These are phyloP conservation scores for Coniella lustricola DNA, from an alignment of 2,329 filamentous ascomycete species.

Conservation along the genomic window DNA sequence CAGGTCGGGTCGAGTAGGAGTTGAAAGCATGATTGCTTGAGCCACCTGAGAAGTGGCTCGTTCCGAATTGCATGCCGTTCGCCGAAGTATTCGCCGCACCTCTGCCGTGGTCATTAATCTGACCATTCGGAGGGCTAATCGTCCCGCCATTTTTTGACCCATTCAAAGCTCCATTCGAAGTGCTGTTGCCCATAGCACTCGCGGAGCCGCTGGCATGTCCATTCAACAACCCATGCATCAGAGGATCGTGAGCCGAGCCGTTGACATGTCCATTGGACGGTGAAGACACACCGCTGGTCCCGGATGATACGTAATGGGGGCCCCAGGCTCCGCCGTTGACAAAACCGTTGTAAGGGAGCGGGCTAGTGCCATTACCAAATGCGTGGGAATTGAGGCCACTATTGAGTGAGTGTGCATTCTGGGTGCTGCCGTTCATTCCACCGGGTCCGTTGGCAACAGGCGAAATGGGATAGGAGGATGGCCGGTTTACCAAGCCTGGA, in stretches of 20 bases:
- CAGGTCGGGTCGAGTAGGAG: constrained; percentile 3
- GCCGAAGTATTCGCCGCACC: too few species aligned
- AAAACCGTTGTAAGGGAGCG: too few species aligned
- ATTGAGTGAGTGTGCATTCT: constrained; percentile 2
- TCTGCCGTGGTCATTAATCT: not conserved
- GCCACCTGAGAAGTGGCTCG: not conserved
- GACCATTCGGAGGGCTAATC: too few species aligned
- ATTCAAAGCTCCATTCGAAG: not conserved
- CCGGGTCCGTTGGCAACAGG: constrained; percentile 2
- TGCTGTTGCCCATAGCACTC: too few species aligned
- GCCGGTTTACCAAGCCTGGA: constrained; percentile 51
- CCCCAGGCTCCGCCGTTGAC: too few species aligned
- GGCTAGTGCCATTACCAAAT: not conserved
- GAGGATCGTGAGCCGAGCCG: too few species aligned
- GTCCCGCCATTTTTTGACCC: not conserved
- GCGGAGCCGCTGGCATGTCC: too few species aligned
- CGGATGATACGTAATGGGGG: not conserved
- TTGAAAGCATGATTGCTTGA: not conserved
- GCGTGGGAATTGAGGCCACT: not conserved
- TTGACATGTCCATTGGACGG: not conserved
- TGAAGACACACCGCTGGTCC: not conserved
- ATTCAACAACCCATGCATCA: too few species aligned
- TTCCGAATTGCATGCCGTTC: not conserved
- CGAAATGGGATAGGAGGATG: constrained; percentile 3
- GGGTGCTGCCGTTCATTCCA: not conserved